Evolutionary conservation across 805 yeast genomes (phyloP).

Genomic region (Yarrowia sp.): DNA sequence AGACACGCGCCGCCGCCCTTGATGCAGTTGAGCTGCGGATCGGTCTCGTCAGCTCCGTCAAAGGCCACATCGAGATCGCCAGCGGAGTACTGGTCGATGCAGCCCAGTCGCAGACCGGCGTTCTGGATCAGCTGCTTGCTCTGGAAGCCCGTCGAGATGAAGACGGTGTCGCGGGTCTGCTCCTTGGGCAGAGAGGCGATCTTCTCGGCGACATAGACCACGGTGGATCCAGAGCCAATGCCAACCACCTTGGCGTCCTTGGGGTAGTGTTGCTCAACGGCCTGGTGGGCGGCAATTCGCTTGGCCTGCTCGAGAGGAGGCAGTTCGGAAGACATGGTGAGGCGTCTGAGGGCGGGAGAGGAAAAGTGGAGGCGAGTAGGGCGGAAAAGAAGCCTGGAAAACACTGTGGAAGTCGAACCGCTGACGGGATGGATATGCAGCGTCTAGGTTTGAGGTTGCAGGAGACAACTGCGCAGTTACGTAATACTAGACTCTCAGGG

Average conservation of each 20-base stretch:
- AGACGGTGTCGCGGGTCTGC: slow-evolving; percentile 56
- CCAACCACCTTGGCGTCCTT: slow-evolving; percentile 73
- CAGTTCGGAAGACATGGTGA: slow-evolving; percentile 1
- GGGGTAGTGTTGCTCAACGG: slow-evolving; percentile 85
- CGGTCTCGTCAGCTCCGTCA: slow-evolving; percentile 99
- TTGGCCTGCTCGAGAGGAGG: slow-evolving; percentile 72
- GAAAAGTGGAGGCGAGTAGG: not conserved
- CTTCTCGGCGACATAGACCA: slow-evolving; percentile 94
- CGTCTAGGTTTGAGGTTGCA: no score
- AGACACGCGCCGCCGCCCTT: slow-evolving; percentile 99
- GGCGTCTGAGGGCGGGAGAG: not conserved
- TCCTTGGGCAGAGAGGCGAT: slow-evolving; percentile 60
- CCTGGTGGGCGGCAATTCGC: slow-evolving; percentile 82
- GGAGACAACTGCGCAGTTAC: no score
- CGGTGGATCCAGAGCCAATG: slow-evolving; percentile 96
- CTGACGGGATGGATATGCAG: no score
- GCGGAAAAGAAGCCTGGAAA: not conserved
- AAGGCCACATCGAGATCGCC: slow-evolving; percentile 87
- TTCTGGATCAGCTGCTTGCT: slow-evolving; percentile 79
- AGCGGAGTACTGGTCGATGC: slow-evolving; percentile 65
- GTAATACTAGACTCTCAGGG: no score
- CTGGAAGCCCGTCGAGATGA: slow-evolving; percentile 97
- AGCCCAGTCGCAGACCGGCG: slow-evolving; percentile 74
- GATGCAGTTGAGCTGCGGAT: slow-evolving; percentile 72
- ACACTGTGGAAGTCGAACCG: not conserved